Evolutionary conservation across 2,329 filamentous ascomycete species (phyloP), one percentile per base, ranked within the genome.

Genomic region (Pseudocercospora fijiensis): DNA sequence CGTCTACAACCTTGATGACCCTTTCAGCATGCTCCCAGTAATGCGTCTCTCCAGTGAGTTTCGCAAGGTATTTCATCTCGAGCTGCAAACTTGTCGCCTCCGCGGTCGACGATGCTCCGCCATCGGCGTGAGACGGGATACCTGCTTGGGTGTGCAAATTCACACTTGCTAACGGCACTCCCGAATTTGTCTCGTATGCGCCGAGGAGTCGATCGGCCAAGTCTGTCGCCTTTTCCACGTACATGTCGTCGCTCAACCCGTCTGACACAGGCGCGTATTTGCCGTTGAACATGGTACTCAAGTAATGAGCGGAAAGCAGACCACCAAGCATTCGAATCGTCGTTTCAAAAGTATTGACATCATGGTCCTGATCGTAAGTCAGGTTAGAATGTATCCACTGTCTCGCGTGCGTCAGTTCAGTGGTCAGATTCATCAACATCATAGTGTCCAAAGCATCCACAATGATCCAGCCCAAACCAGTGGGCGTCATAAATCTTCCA

Each of bases 321-420:
- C 95, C 95, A 16, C 95, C 95, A 57, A 99, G 82, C 93, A 98
- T 98, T 58, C 95, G 90, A 72, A 98, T 98, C 0, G 94, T 98
- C 7, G 94, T 98, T 80, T 99, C 95, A 72, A 98, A 99, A 0
- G 92, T 97, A 77, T 92, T 98, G 61, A 99, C 94, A 75, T 97
- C 92, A 76, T 97, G 92, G 72, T 97, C 85, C 77, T 96, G 92
- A 65, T 97, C 88, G 79, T 96, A 98, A 10, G 88, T 88, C 67
- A 98, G 79, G 7, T 88, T 88, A 4, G 87, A 88, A 1, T 90
- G 84, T 55, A 99, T 87, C 95, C 95, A 99, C 74, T 96, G 86
- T 61, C 94, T 85, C 27, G 95, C 94, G 73, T 96, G 88, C 41
- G 88, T 84, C 43, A 99, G 84, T 66, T 93, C 88, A 30, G 87